Evolutionary conservation across 1,139 yeast species (phyloP).

Genomic region (Kurtzmaniella natalensis): DNA sequence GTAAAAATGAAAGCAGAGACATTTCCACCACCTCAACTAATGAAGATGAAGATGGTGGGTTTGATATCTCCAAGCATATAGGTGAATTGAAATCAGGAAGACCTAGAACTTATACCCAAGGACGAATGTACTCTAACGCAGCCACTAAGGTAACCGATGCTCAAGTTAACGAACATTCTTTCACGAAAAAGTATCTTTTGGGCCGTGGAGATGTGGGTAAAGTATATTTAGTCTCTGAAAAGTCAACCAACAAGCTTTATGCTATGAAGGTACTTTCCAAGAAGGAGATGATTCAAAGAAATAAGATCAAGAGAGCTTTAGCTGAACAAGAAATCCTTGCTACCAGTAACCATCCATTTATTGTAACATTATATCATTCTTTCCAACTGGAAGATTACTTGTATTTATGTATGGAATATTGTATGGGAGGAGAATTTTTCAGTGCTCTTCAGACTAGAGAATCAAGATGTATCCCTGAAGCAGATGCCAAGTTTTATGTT

Average conservation of each 20-base stretch:
- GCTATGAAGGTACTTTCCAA: conserved; percentile 93
- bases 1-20: conserved; percentile 5
- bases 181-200: conserved; percentile 79
- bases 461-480: conserved; percentile 79
- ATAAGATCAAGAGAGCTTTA: conserved; percentile 87
- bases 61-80: conserved; percentile 48
- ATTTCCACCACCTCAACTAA: conserved; percentile 8
- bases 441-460: conserved; percentile 91
- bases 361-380: conserved; percentile 92
- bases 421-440: conserved; percentile 99
- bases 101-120: conserved; percentile 49
- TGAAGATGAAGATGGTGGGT: conserved; percentile 17
- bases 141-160: conserved; percentile 72
- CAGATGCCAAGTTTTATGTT: conserved; percentile 90
- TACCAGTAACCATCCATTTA: conserved; percentile 93
- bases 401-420: conserved; percentile 97
- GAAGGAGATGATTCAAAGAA: conserved; percentile 90
- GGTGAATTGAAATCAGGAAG: conserved; percentile 48
- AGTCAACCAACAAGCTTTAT: conserved; percentile 64
- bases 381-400: conserved; percentile 91
- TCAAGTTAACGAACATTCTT: conserved; percentile 80
- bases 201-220: conserved; percentile 99
- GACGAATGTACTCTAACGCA: conserved; percentile 65
- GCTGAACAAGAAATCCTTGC: conserved; percentile 97
- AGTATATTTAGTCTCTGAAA: conserved; percentile 87